Evolutionary conservation across 2,329 filamentous ascomycete genomes (phyloP), one percentile per base, ranked within the genome.

Genomic region (Blumeriella jaapii): DNA sequence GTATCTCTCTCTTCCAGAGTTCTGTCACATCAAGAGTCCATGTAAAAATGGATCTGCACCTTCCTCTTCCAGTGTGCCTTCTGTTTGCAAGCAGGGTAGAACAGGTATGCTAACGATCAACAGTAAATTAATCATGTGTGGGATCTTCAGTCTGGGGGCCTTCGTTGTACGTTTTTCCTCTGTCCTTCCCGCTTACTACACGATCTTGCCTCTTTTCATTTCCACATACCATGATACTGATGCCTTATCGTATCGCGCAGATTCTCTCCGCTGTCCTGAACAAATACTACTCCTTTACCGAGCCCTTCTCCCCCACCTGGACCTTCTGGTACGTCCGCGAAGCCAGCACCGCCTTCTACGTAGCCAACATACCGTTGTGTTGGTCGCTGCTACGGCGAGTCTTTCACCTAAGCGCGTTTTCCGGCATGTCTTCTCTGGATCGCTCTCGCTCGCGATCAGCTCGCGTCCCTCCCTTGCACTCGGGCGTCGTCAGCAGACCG

Each of bases 251-350:
- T n/a, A n/a, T n/a, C n/a, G n/a, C n/a, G n/a, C 23, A 66, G 61
- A 68, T 76, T 16, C 54, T 66, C 14, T 65, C 60, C 3, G 65
- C 67, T 11, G 55, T 64, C 16, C 59, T 75, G 3, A 69, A 62
- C 22, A 67, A 66, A 47, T 56, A 62, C 39, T 64, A 62, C 48
- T 65, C 62, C 34, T 61, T 59, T 42, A 34, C 43, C 1, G 38
- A 55, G 19, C 55, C 56, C 2, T 53, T 64, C 24, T 55, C 55
- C 6, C 42, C 44, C 1, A 45, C 38, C 35, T 55, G 52, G 52
- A 48, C 43, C 20, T 50, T 64, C 12, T 73, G 69, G 68, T 71
- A 71, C 49, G 59, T 63, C 13, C 60, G 68, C 36, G 68, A 74
- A 58, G 63, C 66, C 7, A 62, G 58, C 16, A 65, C 68, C 2